phyloP scores from a whole-genome alignment of 257 asterid genomes.

The Anisodus tanguticus region DNA sequence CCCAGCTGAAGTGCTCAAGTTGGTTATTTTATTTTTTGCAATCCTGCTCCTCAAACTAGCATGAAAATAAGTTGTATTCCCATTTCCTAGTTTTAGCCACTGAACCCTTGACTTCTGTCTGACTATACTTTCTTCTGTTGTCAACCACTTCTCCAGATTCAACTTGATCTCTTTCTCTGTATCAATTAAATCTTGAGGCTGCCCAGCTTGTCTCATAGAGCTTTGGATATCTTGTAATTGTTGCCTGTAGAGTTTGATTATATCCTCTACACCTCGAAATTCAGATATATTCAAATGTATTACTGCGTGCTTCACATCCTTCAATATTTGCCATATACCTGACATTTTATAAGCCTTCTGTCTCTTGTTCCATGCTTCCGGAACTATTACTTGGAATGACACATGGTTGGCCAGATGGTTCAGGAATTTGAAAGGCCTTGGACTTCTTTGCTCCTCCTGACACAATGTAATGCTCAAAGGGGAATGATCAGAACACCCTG shows the following conservation, averaged over 20 bases:
- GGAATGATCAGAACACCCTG: background rate
- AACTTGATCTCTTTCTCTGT: background rate
- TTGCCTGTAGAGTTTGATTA: background rate
- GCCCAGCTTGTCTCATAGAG: background rate
- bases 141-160: background rate
- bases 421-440: background rate
- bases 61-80: background rate
- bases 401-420: background rate
- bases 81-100: background rate
- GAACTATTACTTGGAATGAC: background rate
- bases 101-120: background rate
- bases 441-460: background rate
- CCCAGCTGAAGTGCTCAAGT: background rate
- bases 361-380: background rate
- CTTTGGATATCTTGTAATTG: background rate
- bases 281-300: background rate
- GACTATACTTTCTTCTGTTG: background rate
- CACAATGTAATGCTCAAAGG: fast-evolving
- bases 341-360: background rate
- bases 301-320: background rate
- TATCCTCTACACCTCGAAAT: background rate
- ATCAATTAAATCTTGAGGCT: background rate
- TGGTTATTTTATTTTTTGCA: background rate
- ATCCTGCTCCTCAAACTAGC: background rate
- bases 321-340: background rate